Conservation (phyloP, 352 stramenopile genomes). For the Elongisporangium anandrum region DNA sequence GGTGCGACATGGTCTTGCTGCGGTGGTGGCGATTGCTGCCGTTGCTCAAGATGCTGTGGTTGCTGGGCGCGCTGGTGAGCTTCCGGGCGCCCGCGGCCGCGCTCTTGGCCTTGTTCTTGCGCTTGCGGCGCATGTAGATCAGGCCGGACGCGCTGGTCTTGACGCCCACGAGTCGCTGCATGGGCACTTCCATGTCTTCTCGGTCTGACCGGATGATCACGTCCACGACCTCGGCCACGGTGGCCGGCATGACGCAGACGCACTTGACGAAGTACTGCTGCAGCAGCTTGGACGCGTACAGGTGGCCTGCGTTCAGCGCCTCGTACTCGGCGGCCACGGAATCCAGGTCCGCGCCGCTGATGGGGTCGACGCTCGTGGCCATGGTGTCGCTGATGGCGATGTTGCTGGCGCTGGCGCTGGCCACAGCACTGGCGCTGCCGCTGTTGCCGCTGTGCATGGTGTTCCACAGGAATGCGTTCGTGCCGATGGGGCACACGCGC, state of each 20-base stretch:
- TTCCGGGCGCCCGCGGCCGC: background rate
- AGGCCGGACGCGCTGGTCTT: conserved; percentile 47
- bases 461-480: conserved; percentile 59
- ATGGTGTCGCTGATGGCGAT: conserved; percentile 9
- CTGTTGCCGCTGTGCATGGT: conserved; percentile 47
- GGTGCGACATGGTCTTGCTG: conserved; percentile 2
- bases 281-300: conserved; percentile 52
- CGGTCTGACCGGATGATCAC: conserved; percentile 54
- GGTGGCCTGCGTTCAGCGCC: conserved; percentile 24
- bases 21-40: conserved; percentile 11
- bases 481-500: conserved; percentile 58
- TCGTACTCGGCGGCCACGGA: conserved; percentile 2
- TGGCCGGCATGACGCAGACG: conserved; percentile 52
- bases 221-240: conserved; percentile 61
- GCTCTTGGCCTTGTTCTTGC: conserved; percentile 24
- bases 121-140: conserved; percentile 31
- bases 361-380: conserved; percentile 9
- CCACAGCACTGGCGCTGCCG: conserved; percentile 18
- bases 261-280: conserved; percentile 77
- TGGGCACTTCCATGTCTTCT: conserved; percentile 63
- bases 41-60: conserved; percentile 14
- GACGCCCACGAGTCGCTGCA: conserved; percentile 69
- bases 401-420: conserved; percentile 2
- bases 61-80: background rate
- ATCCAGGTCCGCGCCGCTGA: conserved; percentile 20